Conservation (phyloP, 225 moss, liverwort and hornwort genomes). For the Bryoerythrophyllum caledonicum region DNA sequence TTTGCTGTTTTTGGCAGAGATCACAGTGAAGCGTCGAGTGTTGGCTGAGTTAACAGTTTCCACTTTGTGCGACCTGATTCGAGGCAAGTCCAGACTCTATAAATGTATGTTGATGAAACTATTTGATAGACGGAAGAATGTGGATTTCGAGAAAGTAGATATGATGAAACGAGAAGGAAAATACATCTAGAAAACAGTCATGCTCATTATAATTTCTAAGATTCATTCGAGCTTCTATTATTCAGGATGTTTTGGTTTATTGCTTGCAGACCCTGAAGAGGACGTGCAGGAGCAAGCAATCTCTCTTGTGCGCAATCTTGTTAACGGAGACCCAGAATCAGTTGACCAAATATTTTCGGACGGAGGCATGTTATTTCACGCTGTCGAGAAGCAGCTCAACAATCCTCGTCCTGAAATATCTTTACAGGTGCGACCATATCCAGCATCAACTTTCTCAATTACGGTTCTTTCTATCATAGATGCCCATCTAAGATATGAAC, state of each 20-base stretch:
- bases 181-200: neutral
- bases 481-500: neutral
- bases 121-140: neutral
- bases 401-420: slow-evolving; percentile 77
- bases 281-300: slow-evolving; percentile 96
- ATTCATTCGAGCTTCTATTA: neutral
- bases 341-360: slow-evolving; percentile 68
- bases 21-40: slow-evolving; percentile 70
- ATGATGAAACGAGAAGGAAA: neutral
- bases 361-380: slow-evolving; percentile 71
- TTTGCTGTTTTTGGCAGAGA: slow-evolving; percentile 90
- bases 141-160: neutral
- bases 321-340: slow-evolving; percentile 77
- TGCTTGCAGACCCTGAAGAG: slow-evolving; percentile 75
- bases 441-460: neutral
- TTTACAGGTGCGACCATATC: slow-evolving; percentile 59
- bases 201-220: neutral
- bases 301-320: slow-evolving; percentile 84
- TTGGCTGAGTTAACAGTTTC: slow-evolving; percentile 81
- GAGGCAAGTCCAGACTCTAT: slow-evolving; percentile 48
- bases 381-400: slow-evolving; percentile 78
- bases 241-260: slow-evolving; percentile 14
- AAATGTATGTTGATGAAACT: too few species aligned
- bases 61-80: slow-evolving; percentile 76
- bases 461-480: neutral